Base-by-base conservation (phyloP, 371 early-diverging fungal genomes). In the Rhizopus microsporus region DNA sequence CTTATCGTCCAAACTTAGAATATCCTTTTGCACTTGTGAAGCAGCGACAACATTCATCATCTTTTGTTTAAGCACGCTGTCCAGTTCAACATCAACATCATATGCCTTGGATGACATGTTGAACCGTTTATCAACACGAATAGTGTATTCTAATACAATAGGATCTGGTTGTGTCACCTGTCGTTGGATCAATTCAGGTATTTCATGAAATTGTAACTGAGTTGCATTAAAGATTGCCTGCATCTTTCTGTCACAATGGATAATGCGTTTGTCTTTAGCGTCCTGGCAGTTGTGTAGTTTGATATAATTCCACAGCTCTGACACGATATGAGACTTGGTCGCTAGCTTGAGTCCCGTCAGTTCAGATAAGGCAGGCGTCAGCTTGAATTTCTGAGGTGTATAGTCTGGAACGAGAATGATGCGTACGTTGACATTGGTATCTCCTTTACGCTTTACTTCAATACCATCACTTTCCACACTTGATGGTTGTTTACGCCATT, bases 271-370 rank as follows among this genome's bases (percentile, higher is more conserved):
- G 64, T 95, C 93, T 34, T 92, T 85, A 4, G 75, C 65, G 68
- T 94, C 93, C 68, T 91, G 92, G 33, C 93, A 71, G 42, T 88
- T 86, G 61, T 92, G 71, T 68, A 87, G 87, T 80, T 93, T 96
- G 67, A 97, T 86, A 68, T 98, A 98, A 64, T 95, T 91, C 97
- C 97, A 97, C 29, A 98, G 52, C 29, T 87, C 91, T 72, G 85
- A 80, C 40, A 95, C 85, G 33, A 94, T 85, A 10, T 87, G 85
- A 2, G 86, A 70, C 44, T 84, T 72, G 0, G 91, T 89, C 59
- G 89, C 93, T 38, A 88, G 71, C 56, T 85, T 79, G 7, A 95
- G 69, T 39, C 85, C 85, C 33, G 95, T 69, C 49, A 95, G 50
- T 30, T 83, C 72, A 4, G 88, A 77, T 44, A 96, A 65, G 2